These are phyloP conservation scores for Pharus latifolius DNA, from an alignment of 176 grass and related monocot species.

Conservation along the genomic window DNA sequence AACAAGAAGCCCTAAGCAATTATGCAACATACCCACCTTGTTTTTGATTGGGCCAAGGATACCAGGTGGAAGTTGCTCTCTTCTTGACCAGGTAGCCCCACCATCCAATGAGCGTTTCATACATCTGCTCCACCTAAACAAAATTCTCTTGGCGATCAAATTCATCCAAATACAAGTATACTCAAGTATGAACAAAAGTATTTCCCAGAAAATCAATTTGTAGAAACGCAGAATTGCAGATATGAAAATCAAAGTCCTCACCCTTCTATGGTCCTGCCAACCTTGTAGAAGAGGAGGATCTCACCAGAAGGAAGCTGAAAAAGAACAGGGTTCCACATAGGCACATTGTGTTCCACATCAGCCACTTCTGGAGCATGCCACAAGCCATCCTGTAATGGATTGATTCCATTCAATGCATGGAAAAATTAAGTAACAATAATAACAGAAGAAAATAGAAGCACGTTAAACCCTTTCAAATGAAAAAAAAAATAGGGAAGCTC, in stretches of 20 bases:
- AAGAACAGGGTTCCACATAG: conserved; percentile 57
- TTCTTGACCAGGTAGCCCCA: conserved; percentile 39
- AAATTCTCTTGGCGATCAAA: too few species aligned
- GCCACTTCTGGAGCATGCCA: conserved; percentile 34
- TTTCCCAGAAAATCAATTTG: background rate
- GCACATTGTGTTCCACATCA: conserved; percentile 38
- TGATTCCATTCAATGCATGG: background rate
- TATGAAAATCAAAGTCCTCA: background rate
- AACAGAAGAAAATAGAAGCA: background rate
- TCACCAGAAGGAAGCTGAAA: conserved; percentile 50
- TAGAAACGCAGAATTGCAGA: background rate
- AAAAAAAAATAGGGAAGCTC: too few species aligned
- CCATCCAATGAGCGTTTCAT: conserved; percentile 48
- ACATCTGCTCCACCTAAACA: conserved; percentile 49
- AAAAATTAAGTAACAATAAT: background rate
- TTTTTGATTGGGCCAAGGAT: conserved; percentile 54
- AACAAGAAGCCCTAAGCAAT: background rate
- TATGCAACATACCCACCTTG: conserved; percentile 19
- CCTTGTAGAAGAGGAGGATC: conserved; percentile 49
- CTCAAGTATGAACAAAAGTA: background rate
- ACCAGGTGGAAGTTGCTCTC: conserved; percentile 57
- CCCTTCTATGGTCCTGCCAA: conserved; percentile 43
- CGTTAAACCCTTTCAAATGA: background rate
- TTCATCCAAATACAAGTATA: too few species aligned
- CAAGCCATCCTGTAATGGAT: conserved; percentile 27